Evolutionary conservation across 2,329 filamentous ascomycete genomes (phyloP).

Genomic region (Fusarium fracticaudum): DNA sequence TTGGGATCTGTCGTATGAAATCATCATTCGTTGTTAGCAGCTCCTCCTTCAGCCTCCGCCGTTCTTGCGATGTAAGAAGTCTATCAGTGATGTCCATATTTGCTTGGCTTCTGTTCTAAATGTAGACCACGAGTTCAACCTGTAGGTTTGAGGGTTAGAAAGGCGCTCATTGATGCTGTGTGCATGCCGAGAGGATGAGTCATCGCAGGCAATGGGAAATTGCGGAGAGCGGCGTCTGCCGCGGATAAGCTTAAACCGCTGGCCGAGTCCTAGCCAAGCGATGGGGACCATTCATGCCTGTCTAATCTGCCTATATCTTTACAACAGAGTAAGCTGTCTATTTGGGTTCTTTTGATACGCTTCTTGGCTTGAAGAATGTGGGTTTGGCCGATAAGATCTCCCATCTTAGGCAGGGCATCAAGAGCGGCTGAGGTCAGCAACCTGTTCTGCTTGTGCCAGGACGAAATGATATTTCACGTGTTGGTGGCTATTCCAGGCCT

Average conservation of each 20-base stretch:
- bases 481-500: no score
- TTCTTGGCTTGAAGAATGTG: not conserved
- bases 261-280: not conserved
- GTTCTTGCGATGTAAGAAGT: not conserved
- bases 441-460: no score
- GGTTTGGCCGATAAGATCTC: not conserved
- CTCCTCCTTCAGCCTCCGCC: not conserved
- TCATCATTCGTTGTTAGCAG: not conserved
- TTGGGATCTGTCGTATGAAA: not conserved
- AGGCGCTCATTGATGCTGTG: not conserved
- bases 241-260: not conserved
- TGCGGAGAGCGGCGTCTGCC: not conserved
- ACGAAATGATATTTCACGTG: no score
- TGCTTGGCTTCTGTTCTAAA: accelerated
- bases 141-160: no score
- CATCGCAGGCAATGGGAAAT: not conserved
- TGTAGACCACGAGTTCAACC: not conserved
- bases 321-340: accelerated
- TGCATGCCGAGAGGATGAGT: not conserved
- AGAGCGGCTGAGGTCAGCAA: not conserved
- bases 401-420: not conserved
- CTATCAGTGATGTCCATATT: not conserved
- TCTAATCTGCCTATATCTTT: not conserved
- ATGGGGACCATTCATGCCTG: accelerated
- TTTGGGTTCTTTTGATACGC: accelerated